phyloP scores from a whole-genome alignment of 2,329 filamentous ascomycete genomes.

The Diplodia corticola region DNA sequence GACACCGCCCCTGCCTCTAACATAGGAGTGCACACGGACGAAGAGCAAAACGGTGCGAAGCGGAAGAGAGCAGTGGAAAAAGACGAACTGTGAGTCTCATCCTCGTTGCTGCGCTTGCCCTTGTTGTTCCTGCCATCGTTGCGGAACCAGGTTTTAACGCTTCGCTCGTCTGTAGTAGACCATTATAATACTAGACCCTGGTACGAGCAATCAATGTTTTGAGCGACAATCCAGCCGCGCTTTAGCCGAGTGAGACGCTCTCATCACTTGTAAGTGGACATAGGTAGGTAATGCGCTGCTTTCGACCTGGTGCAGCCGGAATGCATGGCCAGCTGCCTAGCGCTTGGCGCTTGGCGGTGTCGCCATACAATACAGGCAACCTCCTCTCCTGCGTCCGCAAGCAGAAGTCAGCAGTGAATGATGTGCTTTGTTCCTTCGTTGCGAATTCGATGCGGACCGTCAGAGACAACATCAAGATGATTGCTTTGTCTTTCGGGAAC shows the following conservation, averaged over 20 bases:
- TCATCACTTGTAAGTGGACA: neutral
- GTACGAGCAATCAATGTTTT: conserved; percentile 3
- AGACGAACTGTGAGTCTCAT: conserved; percentile 33
- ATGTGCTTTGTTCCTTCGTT: neutral
- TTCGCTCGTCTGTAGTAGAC: neutral
- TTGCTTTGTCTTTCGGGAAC: conserved; percentile 3
- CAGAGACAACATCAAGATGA: neutral
- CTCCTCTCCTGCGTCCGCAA: neutral
- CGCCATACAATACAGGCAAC: neutral
- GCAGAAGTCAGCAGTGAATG: neutral
- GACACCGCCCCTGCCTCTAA: conserved; percentile 24
- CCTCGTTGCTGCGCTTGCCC: neutral
- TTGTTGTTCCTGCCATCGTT: neutral
- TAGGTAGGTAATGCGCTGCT: neutral
- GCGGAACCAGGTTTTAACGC: conserved; percentile 8
- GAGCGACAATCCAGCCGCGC: neutral
- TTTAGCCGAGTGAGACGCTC: no score
- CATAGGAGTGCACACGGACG: conserved; percentile 14
- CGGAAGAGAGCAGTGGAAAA: conserved; percentile 25
- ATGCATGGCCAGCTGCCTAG: neutral
- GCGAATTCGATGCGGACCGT: neutral
- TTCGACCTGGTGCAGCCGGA: neutral
- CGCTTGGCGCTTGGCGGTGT: neutral
- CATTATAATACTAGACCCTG: conserved; percentile 16
- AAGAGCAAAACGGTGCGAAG: conserved; percentile 2